phyloP scores from a whole-genome alignment of 208 protist genomes.

The Trypanosoma conorhini region DNA sequence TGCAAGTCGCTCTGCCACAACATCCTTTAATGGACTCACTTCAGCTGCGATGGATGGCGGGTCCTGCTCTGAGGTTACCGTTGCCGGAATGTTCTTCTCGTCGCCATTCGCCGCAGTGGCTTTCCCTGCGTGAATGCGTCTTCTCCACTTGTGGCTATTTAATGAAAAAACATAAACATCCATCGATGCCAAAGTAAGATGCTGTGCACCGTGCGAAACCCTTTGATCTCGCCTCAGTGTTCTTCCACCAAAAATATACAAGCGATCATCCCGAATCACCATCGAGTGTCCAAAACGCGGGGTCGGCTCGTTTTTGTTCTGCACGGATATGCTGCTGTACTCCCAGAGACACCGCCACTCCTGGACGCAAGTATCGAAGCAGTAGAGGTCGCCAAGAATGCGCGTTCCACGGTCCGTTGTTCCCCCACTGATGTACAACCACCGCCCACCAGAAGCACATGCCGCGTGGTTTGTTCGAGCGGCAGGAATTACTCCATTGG shows the following conservation, averaged over 20 bases:
- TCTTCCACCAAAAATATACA: constrained; percentile 80
- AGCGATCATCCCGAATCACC: constrained; percentile 58
- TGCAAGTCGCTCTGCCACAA: constrained; percentile 18
- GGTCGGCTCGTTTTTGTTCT: constrained; percentile 56
- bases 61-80: neutral
- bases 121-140: constrained; percentile 29
- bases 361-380: constrained; percentile 60
- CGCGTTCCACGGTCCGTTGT: constrained; percentile 32
- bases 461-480: constrained; percentile 74
- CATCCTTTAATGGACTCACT: constrained; percentile 7
- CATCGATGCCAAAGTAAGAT: constrained; percentile 20
- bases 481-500: constrained; percentile 27
- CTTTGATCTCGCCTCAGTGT: constrained; percentile 28
- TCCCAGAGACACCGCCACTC: constrained; percentile 71
- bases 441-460: constrained; percentile 60
- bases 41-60: neutral
- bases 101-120: neutral
- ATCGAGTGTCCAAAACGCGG: constrained; percentile 75
- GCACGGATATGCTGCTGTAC: constrained; percentile 13
- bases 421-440: constrained; percentile 73
- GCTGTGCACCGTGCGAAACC: neutral
- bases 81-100: neutral
- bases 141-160: constrained; percentile 49
- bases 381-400: constrained; percentile 58
- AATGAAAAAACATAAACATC: constrained; percentile 74